Base-by-base conservation (phyloP, 805 yeast genomes). In the Candida xiaguanensis region DNA sequence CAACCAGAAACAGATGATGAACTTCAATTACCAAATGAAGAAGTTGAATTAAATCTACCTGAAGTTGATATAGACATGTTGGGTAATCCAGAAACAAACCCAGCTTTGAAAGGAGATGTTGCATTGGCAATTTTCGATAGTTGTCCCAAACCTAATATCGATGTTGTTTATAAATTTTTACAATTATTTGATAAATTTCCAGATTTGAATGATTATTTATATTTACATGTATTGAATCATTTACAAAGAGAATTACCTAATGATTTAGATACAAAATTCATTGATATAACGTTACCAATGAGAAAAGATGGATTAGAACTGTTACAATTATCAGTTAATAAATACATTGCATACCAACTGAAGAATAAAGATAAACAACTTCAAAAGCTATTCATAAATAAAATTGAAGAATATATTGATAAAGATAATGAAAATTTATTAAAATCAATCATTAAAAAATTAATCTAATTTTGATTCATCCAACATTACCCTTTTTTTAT, bases 1-100 rank as follows among this genome's bases (percentile, higher is more conserved):
- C 24, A 78, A 55, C 38, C 67, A 55, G 63, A 67, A 36, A 43
- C 46, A 9, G 63, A 72, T 17, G 87, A 80, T 36, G 73, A 70
- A 9, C 51, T 80, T 58, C 78, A 78, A 46, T 34, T 34, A 34
- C 36, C 36, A 9, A 17, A n/a, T 25, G 36, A 34, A 34, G 30
- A 8, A 9, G 78, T 76, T 41, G 77, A 79, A 51, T 69, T 90
- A 53, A 78, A 81, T 38, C 70, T 90, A 45, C 96, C 97, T 0
- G 96, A 89, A 47, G 85, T 89, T 23, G 93, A 89, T 55, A 72
- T 87, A 68, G 82, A 80, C 51, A 80, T 87, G 72, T 69, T 90
- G 48, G 97, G 96, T 18, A 80, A 80, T 45, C 81, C 83, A n/a
- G 95, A 86, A 35, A 77, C 87, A 18, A 91, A 47, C 78, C 80